Base-by-base conservation (phyloP, 306 rosid species). In the Luffa aegyptiaca region DNA sequence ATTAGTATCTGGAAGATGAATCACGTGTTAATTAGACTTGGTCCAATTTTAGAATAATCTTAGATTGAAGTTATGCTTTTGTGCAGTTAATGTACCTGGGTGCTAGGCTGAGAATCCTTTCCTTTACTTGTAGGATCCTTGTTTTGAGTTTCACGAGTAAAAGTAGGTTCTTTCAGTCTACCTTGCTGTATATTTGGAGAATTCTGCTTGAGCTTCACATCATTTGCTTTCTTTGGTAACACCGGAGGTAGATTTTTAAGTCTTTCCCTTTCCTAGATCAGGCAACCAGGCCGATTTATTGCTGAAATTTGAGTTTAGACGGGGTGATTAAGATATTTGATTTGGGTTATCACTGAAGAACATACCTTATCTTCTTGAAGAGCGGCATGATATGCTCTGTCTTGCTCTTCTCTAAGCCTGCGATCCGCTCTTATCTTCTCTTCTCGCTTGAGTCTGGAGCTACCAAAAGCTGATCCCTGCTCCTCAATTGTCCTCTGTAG, bases 401-500 rank as follows among this genome's bases (percentile, higher is more conserved):
- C 97, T 85, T 92, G 97, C 65, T 92, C 94, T 82, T 94, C 97
- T 86, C 91, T 82, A 26, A 90, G 83, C 84, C 82, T 85, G 71
- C 94, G 90, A 53, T 92, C 92, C 49, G 88, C 94, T 82, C 49
- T 81, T 21, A 94, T 85, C 82, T 84, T 83, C 74, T 90, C 91
- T 57, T 82, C 87, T 63, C 76, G 76, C 84, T 88, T 82, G 8
- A 88, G 87, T 80, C 76, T 90, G 21, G 36, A 86, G 84, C 93
- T 81, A n/a, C 84, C 90, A 55, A 90, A 87, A 76, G 94, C 97
- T 81, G 82, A 20, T 9, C 97, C 96, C 89, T 90, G 90, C 79
- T 94, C 97, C 81, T 92, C 98, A 84, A 86, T n/a, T 78, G 96
- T 89, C 83, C 88, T 89, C 79, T 92, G 98, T 63, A 92, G 92